phyloP scores from a whole-genome alignment of 306 rosid species.

The Begonia fuchsioides region DNA sequence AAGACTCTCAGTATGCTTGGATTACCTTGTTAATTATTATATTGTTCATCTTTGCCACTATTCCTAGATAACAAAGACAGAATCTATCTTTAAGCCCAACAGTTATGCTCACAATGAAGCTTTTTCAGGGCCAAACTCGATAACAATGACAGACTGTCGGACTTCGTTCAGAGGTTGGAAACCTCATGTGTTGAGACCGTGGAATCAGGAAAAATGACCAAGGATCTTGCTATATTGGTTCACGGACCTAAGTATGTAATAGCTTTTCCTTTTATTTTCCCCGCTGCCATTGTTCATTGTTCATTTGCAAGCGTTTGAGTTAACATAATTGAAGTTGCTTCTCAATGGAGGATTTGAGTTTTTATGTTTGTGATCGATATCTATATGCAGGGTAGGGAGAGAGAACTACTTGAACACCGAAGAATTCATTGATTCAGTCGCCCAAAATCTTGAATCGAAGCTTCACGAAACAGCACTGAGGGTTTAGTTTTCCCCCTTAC shows the following conservation, averaged over 20 bases:
- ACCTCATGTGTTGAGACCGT: conserved; percentile 79
- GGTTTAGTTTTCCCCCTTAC: conserved; percentile 3
- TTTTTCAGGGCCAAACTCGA: conserved; percentile 69
- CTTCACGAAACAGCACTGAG: conserved; percentile 27
- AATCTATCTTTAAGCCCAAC: conserved; percentile 4
- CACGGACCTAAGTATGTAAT: conserved; percentile 73
- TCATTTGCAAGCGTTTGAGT: not conserved
- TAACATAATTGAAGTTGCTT: not conserved
- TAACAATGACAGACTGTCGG: conserved; percentile 46
- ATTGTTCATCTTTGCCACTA: no score
- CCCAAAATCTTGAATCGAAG: conserved; percentile 42
- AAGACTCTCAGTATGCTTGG: no score
- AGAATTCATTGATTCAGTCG: conserved; percentile 77
- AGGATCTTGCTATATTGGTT: conserved; percentile 82
- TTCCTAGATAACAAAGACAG: no score
- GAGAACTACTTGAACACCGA: conserved; percentile 68
- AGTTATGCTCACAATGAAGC: not conserved
- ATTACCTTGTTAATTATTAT: no score
- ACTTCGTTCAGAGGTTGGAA: conserved; percentile 76
- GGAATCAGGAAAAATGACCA: conserved; percentile 89
- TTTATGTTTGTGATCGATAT: not conserved
- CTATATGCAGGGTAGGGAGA: conserved; percentile 57
- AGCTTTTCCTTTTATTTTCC: not conserved
- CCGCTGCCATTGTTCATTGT: not conserved
- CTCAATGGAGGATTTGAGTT: not conserved